Base-by-base conservation (phyloP, 441 rosid genomes). In the Jatropha multifida region DNA sequence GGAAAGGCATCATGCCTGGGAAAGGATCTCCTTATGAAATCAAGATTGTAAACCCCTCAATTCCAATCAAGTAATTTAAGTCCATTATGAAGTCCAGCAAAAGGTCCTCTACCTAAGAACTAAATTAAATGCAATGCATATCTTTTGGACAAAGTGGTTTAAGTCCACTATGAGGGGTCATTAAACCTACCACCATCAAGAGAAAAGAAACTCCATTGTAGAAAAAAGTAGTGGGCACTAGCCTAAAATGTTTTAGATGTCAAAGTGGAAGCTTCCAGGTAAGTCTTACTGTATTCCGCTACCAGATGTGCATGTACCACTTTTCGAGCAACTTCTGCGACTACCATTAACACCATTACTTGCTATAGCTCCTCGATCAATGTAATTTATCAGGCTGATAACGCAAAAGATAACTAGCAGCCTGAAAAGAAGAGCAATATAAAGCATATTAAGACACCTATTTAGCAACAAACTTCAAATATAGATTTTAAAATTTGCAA, bases 291-390 rank as follows among this genome's bases (percentile, higher is more conserved):
- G 99, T 80, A 95, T 93, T 78, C 99, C 99, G 48, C 81, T 87
- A 63, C 97, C 99, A 65, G 92, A 49, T 73, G 92, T 86, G 85
- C 99, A 95, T 56, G 85, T 90, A 68, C 94, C 95, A 85, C 78
- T 82, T 55, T 86, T 81, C 32, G 95, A 74, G 86, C 98, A 94
- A 32, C 86, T 79, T 75, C 79, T 77, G 41, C 65, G 87, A 79
- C 92, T 90, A 48, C 99, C 99, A 79, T 95, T 95, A 65, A 95
- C 91, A 76, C 99, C 99, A 75, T 95, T 95, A 84, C 99, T 95
- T 13, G 99, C 98, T 38, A 95, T 95, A 40, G 97, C 82, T 79
- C 99, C 99, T 80, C 99, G 91, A 83, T 95, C 99, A 58, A 93
- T 76, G 74, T 95, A 95, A 74, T 88, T 95, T 58, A 95, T 73